These are phyloP conservation scores for Cucurbita moschata DNA, from an alignment of 306 rosid genomes.

Conservation along the genomic window DNA sequence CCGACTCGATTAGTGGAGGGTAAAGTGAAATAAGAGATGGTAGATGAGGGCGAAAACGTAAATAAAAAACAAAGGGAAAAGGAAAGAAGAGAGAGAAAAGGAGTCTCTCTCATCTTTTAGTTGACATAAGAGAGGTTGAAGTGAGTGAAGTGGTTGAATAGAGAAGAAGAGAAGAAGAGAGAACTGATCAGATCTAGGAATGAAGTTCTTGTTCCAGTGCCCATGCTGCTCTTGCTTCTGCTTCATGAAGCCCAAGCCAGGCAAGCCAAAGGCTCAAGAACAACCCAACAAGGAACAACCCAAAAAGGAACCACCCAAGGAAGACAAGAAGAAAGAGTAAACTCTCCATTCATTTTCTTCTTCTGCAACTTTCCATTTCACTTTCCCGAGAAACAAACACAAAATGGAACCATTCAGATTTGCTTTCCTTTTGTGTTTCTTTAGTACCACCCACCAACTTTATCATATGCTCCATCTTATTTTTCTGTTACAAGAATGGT, in stretches of 20 bases:
- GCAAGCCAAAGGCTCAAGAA: conserved; percentile 29
- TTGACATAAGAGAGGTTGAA: neutral
- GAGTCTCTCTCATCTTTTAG: neutral
- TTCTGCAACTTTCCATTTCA: no score
- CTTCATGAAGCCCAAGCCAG: conserved; percentile 61
- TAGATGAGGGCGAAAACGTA: neutral
- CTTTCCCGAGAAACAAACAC: no score
- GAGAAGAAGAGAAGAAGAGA: neutral
- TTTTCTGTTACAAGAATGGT: no score
- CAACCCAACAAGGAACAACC: neutral
- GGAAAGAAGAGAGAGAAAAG: neutral
- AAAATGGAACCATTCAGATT: no score
- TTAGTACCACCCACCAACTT: no score
- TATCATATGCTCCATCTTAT: no score
- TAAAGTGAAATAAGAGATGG: neutral
- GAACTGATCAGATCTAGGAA: neutral
- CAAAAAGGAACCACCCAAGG: conserved; percentile 11
- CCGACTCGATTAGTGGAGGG: no score
- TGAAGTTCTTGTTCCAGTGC: conserved; percentile 59
- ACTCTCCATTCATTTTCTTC: no score
- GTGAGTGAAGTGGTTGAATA: neutral
- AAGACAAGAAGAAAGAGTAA: conserved; percentile 21
- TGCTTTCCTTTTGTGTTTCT: no score
- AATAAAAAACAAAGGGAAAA: neutral
- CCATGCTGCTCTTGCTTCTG: conserved; percentile 55